phyloP scores from a whole-genome alignment of 805 yeast species.

The Starmerella gropengiesseri region DNA sequence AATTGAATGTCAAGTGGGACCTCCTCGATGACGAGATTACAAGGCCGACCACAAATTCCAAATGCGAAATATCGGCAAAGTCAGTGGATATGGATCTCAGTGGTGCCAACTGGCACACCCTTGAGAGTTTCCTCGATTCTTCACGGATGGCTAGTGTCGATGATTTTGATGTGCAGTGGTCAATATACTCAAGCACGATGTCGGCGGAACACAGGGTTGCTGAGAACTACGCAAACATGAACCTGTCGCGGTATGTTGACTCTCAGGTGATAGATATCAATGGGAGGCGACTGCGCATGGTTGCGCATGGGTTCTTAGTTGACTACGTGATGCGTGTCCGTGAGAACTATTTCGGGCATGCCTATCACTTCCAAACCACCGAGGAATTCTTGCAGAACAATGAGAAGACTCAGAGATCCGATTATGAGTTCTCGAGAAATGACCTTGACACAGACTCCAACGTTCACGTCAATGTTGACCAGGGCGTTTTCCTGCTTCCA shows the following conservation, averaged over 20 bases:
- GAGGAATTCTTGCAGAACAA: slow-evolving; percentile 48
- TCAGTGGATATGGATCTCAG: slow-evolving; percentile 51
- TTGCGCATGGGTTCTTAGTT: slow-evolving; percentile 69
- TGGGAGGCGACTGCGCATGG: slow-evolving; percentile 56
- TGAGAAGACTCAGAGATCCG: neutral
- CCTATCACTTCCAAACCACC: slow-evolving; percentile 68
- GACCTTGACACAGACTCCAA: slow-evolving; percentile 69
- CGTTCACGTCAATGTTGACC: slow-evolving; percentile 56
- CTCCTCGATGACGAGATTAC: slow-evolving; percentile 46
- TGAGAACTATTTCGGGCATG: slow-evolving; percentile 86
- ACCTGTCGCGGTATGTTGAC: slow-evolving; percentile 37
- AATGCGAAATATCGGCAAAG: slow-evolving; percentile 34
- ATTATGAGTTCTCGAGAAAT: slow-evolving; percentile 11
- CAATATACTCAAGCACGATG: slow-evolving; percentile 45
- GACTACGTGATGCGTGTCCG: slow-evolving; percentile 63
- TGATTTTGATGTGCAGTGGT: slow-evolving; percentile 51
- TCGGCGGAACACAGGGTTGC: slow-evolving; percentile 33
- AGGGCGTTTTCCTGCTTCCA: slow-evolving; percentile 67
- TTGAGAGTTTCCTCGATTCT: slow-evolving; percentile 53
- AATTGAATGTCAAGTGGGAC: slow-evolving; percentile 36
- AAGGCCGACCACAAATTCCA: slow-evolving; percentile 23
- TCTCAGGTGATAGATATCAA: slow-evolving; percentile 52
- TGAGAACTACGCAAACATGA: slow-evolving; percentile 28
- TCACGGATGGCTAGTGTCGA: slow-evolving; percentile 58
- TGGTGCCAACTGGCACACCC: slow-evolving; percentile 89